These are phyloP conservation scores for Saposhnikovia divaricata DNA, from an alignment of 129 eudicot genomes.

Conservation along the genomic window DNA sequence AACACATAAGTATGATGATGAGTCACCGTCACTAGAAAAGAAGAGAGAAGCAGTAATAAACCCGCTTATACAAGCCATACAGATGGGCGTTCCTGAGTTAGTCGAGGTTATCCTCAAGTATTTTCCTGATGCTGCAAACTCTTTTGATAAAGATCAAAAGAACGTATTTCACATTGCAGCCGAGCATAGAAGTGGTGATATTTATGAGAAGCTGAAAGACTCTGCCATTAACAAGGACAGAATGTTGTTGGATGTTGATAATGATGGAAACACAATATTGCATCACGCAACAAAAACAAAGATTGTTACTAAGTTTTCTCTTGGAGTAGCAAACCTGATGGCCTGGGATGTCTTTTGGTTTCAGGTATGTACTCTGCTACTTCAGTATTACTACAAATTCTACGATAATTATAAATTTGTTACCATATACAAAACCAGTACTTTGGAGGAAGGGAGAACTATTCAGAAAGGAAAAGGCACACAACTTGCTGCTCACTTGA, in stretches of 20 bases:
- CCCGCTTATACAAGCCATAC: constrained; percentile 6
- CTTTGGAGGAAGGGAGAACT: neutral
- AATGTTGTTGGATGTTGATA: constrained; percentile 12
- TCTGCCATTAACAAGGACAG: constrained; percentile 3
- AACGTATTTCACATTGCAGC: constrained; percentile 11
- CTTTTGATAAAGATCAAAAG: constrained; percentile 9
- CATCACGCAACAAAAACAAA: constrained; percentile 10
- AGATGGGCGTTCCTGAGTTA: constrained; percentile 6
- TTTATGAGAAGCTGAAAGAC: neutral
- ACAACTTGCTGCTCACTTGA: neutral
- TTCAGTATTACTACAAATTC: neutral
- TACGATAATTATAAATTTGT: neutral
- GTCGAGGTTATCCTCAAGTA: neutral
- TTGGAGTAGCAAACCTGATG: neutral
- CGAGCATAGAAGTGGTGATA: neutral
- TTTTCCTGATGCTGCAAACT: constrained; percentile 16
- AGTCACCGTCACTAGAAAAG: neutral
- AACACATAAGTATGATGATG: neutral
- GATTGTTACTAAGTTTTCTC: constrained; percentile 5
- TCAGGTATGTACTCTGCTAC: neutral
- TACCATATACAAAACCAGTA: neutral
- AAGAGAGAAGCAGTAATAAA: neutral
- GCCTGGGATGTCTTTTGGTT: constrained; percentile 16
- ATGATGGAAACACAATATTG: constrained; percentile 8
- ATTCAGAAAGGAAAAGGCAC: neutral